These are phyloP conservation scores for Vigna mungo DNA, from an alignment of 306 rosid species.

Conservation along the genomic window DNA sequence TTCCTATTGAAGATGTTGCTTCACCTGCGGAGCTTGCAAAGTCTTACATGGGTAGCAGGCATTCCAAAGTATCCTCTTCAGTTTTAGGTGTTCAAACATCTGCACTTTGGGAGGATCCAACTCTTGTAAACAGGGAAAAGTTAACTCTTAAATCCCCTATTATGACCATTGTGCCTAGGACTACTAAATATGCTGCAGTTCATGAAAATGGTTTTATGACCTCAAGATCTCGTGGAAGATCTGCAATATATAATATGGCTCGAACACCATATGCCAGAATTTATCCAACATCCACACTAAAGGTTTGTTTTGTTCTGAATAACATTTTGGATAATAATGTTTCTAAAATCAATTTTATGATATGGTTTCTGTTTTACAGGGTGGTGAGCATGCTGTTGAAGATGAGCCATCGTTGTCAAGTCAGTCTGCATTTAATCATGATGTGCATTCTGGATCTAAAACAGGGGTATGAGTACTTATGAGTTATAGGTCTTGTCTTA, in stretches of 20 bases:
- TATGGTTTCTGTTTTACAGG: constrained; percentile 54
- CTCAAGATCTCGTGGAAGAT: constrained; percentile 81
- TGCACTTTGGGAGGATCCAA: constrained; percentile 51
- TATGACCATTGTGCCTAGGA: constrained; percentile 64
- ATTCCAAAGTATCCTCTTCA: constrained; percentile 66
- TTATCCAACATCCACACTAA: constrained; percentile 52
- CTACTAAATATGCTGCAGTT: constrained; percentile 54
- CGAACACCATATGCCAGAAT: constrained; percentile 82
- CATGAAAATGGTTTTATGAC: constrained; percentile 76
- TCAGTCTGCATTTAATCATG: constrained; percentile 59
- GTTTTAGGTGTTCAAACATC: constrained; percentile 54
- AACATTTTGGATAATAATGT: constrained; percentile 10
- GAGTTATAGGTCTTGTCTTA: constrained; percentile 22
- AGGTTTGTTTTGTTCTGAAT: constrained; percentile 58
- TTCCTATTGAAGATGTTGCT: constrained; percentile 74
- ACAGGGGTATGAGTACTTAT: constrained; percentile 61
- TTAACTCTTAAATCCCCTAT: constrained; percentile 53
- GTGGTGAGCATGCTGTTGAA: constrained; percentile 51
- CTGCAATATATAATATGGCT: constrained; percentile 92
- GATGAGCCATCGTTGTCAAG: constrained; percentile 66
- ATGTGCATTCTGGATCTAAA: constrained; percentile 56
- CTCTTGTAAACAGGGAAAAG: constrained; percentile 46
- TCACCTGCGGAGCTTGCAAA: constrained; percentile 94
- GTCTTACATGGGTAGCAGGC: constrained; percentile 90
- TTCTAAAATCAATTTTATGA: constrained; percentile 34